A percentile compares a stretch with the other conserved stretches of the same genome.
Evolutionary conservation across 768 basidiomycete species (phyloP).

Genomic region (Boletellus emodensis): DNA sequence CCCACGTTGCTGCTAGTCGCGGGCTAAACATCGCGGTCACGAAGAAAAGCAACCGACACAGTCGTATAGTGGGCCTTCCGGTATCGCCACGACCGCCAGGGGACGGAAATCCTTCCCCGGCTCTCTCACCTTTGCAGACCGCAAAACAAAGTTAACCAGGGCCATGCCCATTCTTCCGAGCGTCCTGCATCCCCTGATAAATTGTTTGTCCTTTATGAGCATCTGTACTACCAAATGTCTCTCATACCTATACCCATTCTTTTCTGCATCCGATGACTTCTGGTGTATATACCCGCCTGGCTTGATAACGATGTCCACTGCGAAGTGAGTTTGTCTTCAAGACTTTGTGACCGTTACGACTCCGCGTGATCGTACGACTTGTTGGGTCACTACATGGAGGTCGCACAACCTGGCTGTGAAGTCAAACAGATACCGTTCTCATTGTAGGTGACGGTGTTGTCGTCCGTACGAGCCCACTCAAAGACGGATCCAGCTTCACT

Average conservation of each 20-base stretch:
- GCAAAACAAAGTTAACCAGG: constrained; percentile 22
- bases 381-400: no score
- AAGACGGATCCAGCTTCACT: constrained; percentile 38
- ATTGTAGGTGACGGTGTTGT: constrained; percentile 33
- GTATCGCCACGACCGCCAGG: constrained; percentile 33
- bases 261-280: constrained; percentile 3
- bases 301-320: constrained; percentile 2
- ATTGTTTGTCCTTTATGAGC: constrained; percentile 4
- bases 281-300: constrained; percentile 23
- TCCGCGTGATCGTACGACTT: no score
- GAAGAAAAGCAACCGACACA: constrained; percentile 59
- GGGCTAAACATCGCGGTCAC: constrained; percentile 65
- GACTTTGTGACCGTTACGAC: no score
- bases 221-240: constrained; percentile 15
- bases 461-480: background rate
- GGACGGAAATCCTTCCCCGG: constrained; percentile 11
- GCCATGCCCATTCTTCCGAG: background rate
- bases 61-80: constrained; percentile 63
- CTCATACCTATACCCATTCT: constrained; percentile 27
- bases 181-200: background rate
- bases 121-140: constrained; percentile 20
- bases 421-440: constrained; percentile 37
- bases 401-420: background rate
- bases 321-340: background rate
- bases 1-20: constrained; percentile 58